Base-by-base conservation (phyloP, 2,329 filamentous ascomycete species). In the Nemania sp. region DNA sequence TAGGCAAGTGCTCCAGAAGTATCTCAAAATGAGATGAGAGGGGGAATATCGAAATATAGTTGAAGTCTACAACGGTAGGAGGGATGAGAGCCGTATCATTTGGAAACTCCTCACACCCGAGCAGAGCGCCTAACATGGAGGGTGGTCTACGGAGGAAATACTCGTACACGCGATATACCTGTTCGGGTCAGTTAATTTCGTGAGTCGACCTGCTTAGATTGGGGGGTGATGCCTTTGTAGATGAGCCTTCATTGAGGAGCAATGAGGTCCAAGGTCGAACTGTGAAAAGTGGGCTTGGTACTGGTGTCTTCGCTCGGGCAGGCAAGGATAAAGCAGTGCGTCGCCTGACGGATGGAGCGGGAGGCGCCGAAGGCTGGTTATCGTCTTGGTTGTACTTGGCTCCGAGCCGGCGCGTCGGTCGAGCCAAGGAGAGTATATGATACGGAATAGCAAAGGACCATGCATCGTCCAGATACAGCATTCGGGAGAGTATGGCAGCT, bases 201-300 rank as follows among this genome's bases (percentile, higher is more conserved):
- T n/a, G n/a, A 36, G 11, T 8, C 2, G 15, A 31, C 5, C 14
- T 31, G 19, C 14, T 33, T 2, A 7, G 3, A 6, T 15, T 42
- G 3, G 36, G 23, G 36, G 41, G 20, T n/a, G n/a, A 91, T 5
- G 83, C 86, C 52, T 79, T 79, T n/a, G 88, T 79, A 4, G 84
- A 90, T 0, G 87, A 90, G 7, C 88, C 87, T 72, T 93, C 89
- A 66, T 92, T 92, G 59, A 91, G 80, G 2, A 81, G 73, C 0
- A 91, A 64, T 15, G 80, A 78, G 0, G 76, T 78, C 89, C 89
- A 92, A 2, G 80, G 80, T 1, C 81, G 78, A n/a, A 80, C 73
- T 22, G 77, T 77, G 39, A 90, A 78, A 0, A 90, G 70, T 9
- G 66, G 67, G 58, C 68, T 72, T 2, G 69, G 64, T 0, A 64